Evolutionary conservation across 2,329 filamentous ascomycete genomes (phyloP).

Genomic region (Diaporthe citriasiana): DNA sequence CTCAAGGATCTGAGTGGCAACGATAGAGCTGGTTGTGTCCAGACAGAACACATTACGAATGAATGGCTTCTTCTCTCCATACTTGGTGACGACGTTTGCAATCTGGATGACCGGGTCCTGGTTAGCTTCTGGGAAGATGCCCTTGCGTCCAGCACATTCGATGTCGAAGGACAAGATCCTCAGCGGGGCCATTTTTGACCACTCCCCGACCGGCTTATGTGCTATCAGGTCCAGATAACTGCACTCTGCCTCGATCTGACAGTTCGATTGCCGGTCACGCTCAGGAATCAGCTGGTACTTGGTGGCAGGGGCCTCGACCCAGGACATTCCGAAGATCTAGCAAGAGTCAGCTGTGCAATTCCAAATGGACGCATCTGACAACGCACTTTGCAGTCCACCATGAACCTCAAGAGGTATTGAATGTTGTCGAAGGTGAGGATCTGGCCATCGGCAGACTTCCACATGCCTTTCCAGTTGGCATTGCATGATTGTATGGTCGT

Average conservation of each 20-base stretch:
- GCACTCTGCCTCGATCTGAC: conserved; percentile 93
- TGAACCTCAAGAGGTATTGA: conserved; percentile 94
- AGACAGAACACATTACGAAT: conserved; percentile 96
- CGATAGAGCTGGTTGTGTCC: conserved; percentile 91
- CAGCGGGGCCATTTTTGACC: conserved; percentile 97
- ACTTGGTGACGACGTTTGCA: conserved; percentile 93
- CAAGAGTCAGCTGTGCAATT: conserved; percentile 5
- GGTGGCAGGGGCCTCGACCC: conserved; percentile 86
- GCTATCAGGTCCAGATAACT: conserved; percentile 87
- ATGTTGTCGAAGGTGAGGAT: conserved; percentile 96
- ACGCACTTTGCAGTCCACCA: conserved; percentile 91
- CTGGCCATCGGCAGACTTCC: conserved; percentile 78
- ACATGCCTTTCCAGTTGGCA: conserved; percentile 92
- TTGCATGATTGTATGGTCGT: conserved; percentile 79
- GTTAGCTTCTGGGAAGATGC: conserved; percentile 94
- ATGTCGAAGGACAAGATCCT: conserved; percentile 98
- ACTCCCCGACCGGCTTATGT: conserved; percentile 91
- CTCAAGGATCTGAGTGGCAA: conserved; percentile 92
- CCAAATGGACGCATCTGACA: neutral
- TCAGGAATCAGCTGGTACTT: conserved; percentile 80
- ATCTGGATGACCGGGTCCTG: conserved; percentile 98
- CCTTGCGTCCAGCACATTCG: conserved; percentile 97
- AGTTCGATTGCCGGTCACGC: conserved; percentile 84
- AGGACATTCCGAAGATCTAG: conserved; percentile 93
- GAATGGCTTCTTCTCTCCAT: conserved; percentile 96